Conservation (phyloP, 257 asterid species). For the Oldenlandia corymbosa region DNA sequence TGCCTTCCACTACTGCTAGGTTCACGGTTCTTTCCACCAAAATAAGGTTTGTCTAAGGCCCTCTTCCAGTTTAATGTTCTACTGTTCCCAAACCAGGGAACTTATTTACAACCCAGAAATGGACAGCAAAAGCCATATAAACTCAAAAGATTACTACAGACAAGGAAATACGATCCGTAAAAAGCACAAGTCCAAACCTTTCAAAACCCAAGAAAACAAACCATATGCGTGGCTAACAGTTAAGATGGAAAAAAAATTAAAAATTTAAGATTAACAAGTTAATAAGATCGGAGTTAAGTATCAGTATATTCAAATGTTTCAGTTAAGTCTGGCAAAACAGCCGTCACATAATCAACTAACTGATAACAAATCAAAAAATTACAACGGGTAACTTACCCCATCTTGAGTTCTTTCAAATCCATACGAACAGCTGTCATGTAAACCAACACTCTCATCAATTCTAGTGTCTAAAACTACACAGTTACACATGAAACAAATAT, state of each 20-base stretch:
- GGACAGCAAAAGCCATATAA: background rate
- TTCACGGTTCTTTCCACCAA: background rate
- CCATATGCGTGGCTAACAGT: background rate
- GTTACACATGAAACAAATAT: conserved; percentile 10
- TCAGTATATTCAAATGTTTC: background rate
- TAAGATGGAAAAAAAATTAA: background rate
- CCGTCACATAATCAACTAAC: conserved; percentile 4
- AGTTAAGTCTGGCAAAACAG: background rate
- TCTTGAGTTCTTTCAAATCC: conserved; percentile 97
- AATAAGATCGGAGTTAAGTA: too few relatives aligned
- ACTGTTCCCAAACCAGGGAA: background rate
- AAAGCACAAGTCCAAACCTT: too few relatives aligned
- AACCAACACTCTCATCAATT: conserved; percentile 23
- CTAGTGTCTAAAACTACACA: background rate
- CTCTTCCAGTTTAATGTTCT: background rate
- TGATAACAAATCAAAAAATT: background rate
- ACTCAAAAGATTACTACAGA: background rate
- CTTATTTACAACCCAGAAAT: background rate
- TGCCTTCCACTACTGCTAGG: background rate
- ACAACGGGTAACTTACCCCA: conserved; percentile 57
- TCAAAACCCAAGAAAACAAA: too few relatives aligned
- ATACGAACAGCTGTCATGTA: conserved; percentile 70
- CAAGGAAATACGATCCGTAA: background rate
- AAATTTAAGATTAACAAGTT: too few relatives aligned
- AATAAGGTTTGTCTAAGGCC: background rate